Percentiles rank a stretch among this genome's conserved stretches.
Conservation (phyloP, 2,329 filamentous ascomycete species). For the Pseudomassariella vexata region DNA sequence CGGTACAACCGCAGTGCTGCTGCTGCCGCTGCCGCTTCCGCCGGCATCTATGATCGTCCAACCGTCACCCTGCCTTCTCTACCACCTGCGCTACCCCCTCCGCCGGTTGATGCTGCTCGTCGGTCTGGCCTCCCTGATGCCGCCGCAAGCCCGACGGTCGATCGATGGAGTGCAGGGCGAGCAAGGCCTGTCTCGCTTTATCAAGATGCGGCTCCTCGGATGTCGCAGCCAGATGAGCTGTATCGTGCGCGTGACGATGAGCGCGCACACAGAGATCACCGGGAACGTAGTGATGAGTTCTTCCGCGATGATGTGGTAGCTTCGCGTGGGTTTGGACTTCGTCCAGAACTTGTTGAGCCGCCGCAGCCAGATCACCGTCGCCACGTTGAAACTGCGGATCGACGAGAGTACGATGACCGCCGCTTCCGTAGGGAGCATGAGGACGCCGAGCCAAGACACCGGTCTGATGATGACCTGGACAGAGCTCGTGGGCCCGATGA, state of each 20-base stretch:
- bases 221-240: constrained; percentile 40
- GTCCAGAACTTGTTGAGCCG: constrained; percentile 31
- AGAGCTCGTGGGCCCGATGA: constrained; percentile 16
- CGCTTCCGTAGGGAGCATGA: constrained; percentile 29
- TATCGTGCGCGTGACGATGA: constrained; percentile 45
- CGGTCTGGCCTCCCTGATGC: constrained; percentile 25
- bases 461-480: constrained; percentile 22
- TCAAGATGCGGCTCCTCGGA: constrained; percentile 40
- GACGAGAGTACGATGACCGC: constrained; percentile 33
- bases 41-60: constrained; percentile 41
- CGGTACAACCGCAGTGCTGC: constrained; percentile 49
- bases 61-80: constrained; percentile 40
- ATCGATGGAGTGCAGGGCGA: constrained; percentile 24
- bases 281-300: constrained; percentile 34
- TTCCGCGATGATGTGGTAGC: constrained; percentile 42
- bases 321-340: constrained; percentile 47
- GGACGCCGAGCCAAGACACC: constrained; percentile 22
- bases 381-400: constrained; percentile 22
- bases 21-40: constrained; percentile 24
- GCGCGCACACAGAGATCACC: constrained; percentile 33
- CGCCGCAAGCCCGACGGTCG: constrained; percentile 26
- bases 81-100: constrained; percentile 33
- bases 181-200: constrained; percentile 47
- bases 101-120: constrained; percentile 26
- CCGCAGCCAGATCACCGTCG: constrained; percentile 22